Evolutionary conservation across 805 yeast species (phyloP), one percentile per base, ranked within the genome.

Genomic region (Wickerhamiella dianesei): DNA sequence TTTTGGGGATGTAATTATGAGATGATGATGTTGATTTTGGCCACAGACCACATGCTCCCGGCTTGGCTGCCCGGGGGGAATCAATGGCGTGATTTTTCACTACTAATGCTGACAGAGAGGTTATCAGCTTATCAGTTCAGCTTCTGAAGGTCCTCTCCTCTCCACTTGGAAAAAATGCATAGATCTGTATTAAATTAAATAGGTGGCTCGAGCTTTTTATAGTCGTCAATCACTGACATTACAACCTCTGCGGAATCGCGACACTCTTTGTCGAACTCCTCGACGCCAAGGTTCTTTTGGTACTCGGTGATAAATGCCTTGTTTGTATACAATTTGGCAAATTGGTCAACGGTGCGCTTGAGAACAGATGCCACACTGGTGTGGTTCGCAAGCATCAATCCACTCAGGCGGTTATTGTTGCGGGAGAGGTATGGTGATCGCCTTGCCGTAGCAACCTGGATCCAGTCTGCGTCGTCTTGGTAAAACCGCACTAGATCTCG

Each of bases 221-320:
- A 88, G 59, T 82, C 88, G 45, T 79, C 81, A 42, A 92, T 80
- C 19, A 86, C 73, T 43, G 78, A 79, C 51, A 82, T 70, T 2
- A 89, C 82, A 48, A 82, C 86, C 51, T 79, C 73, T 56, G 87
- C 79, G 22, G 82, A 67, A 56, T 83, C 72, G 44, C 85, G 94
- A 59, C 92, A 89, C 21, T 96, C 97, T 3, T 61, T 67, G 44
- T 85, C 95, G 59, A 92, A 89, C 21, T 96, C 97, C 3, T 61
- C 67, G n/a, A 65, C 50, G 6, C 60, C 57, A 32, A 68, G 59
- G 18, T 61, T 63, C 50, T 69, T 69, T 54, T 64, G 73, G 66
- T 85, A 92, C 46, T 80, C 80, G 51, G 82, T 87, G 45, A 89
- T 65, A 59, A 88, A 92, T 0, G 97, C 97, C 41, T 78, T 77